Percentiles rank a stretch among this genome's conserved stretches.
Conservation (phyloP, 768 basidiomycete species). For the Boletus eberwhitei region DNA sequence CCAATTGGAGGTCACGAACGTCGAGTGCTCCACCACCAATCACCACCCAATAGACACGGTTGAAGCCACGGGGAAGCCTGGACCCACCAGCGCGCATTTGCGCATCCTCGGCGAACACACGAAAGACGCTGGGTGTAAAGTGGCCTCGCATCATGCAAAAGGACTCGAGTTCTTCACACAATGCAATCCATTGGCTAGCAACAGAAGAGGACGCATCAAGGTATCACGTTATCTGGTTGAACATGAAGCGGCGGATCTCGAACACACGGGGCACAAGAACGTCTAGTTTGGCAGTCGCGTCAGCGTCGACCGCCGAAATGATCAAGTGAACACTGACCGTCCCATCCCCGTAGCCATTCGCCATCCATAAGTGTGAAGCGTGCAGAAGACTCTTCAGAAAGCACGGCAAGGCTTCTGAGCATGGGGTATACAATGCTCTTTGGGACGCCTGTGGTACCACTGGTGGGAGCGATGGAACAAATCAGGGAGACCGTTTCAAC, state of each 20-base stretch:
- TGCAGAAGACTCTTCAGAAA: conserved; percentile 11
- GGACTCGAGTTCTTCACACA: conserved; percentile 12
- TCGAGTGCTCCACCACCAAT: conserved; percentile 15
- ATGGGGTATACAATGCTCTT: conserved; percentile 18
- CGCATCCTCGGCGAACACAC: conserved; percentile 15
- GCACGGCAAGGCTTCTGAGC: conserved; percentile 12
- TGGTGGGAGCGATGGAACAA: conserved; percentile 18
- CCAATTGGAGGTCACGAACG: conserved; percentile 8
- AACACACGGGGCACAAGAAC: conserved; percentile 13
- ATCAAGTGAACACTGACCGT: neutral
- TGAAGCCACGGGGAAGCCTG: conserved; percentile 13
- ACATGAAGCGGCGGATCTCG: conserved; percentile 19
- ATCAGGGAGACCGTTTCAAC: conserved; percentile 12
- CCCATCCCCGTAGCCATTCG: conserved; percentile 16
- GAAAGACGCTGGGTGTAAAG: conserved; percentile 16
- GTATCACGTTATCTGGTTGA: conserved; percentile 14
- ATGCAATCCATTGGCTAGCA: conserved; percentile 6
- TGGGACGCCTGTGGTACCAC: conserved; percentile 24
- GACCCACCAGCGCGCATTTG: conserved; percentile 7
- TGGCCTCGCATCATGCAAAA: conserved; percentile 13
- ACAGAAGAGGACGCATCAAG: conserved; percentile 10
- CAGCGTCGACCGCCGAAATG: neutral
- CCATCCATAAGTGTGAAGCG: conserved; percentile 12
- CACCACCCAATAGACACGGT: conserved; percentile 16
- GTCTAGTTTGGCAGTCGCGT: conserved; percentile 3